phyloP scores from a whole-genome alignment of 345 rosid species.

The Heritiera fomes region DNA sequence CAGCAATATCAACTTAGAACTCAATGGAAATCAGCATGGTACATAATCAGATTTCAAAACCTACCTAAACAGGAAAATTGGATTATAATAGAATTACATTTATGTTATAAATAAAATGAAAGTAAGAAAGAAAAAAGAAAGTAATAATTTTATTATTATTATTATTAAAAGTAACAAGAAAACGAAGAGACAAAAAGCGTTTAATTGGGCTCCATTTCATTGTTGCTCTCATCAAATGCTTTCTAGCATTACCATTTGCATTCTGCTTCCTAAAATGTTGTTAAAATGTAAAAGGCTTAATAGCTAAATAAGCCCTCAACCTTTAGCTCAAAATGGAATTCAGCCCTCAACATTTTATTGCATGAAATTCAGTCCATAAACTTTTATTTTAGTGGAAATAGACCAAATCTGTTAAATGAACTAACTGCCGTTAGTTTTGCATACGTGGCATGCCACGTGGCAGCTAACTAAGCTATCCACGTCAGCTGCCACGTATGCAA shows the following conservation, averaged over 20 bases:
- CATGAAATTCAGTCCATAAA: too few relatives aligned
- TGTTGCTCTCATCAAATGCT: not conserved
- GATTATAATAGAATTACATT: not conserved
- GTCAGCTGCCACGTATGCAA: too few relatives aligned
- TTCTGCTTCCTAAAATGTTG: not conserved
- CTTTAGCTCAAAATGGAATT: too few relatives aligned
- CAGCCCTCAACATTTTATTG: too few relatives aligned
- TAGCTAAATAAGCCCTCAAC: too few relatives aligned
- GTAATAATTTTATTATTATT: not conserved
- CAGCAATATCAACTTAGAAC: constrained; percentile 16
- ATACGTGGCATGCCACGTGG: too few relatives aligned
- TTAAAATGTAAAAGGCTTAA: not conserved
- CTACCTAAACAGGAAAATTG: not conserved
- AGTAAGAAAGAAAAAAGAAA: not conserved
- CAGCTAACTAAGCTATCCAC: too few relatives aligned
- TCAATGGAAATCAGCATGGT: not conserved
- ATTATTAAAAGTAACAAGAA: not conserved
- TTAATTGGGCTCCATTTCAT: not conserved
- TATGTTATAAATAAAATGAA: not conserved
- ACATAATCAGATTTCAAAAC: not conserved
- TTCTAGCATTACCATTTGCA: not conserved
- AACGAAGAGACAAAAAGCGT: not conserved
- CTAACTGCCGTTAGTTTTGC: too few relatives aligned
- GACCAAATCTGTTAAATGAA: too few relatives aligned
- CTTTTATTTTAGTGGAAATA: too few relatives aligned